Percentiles rank a stretch among this genome's conserved stretches.
Evolutionary conservation across 441 rosid species (phyloP).

Genomic region (Pelargonium citronellum): DNA sequence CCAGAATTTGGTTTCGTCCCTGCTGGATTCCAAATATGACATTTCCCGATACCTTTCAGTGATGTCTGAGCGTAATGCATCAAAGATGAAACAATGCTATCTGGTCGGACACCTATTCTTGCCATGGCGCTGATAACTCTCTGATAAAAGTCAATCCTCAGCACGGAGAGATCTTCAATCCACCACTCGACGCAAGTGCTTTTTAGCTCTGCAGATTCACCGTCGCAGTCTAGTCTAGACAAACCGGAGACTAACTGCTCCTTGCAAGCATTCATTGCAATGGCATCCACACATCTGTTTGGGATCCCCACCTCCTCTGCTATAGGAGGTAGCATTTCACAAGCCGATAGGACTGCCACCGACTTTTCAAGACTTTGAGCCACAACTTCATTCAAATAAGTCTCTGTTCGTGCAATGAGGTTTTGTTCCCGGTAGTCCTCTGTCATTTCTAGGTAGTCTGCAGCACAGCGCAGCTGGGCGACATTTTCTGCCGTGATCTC

Average conservation of each 20-base stretch:
- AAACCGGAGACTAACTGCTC: conserved; percentile 67
- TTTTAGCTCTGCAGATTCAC: conserved; percentile 51
- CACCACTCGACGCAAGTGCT: conserved; percentile 59
- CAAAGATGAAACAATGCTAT: conserved; percentile 52
- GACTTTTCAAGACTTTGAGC: conserved; percentile 56
- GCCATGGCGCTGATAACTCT: conserved; percentile 57
- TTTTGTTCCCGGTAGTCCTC: conserved; percentile 69
- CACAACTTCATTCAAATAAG: conserved; percentile 47
- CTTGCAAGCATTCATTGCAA: conserved; percentile 63
- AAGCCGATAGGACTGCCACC: conserved; percentile 53
- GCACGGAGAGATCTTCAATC: conserved; percentile 63
- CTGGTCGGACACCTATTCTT: conserved; percentile 45
- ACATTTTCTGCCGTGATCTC: conserved; percentile 68
- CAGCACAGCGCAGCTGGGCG: conserved; percentile 58
- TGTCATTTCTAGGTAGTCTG: conserved; percentile 75
- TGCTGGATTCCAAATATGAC: conserved; percentile 43
- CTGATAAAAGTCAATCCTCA: conserved; percentile 50
- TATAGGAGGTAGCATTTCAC: conserved; percentile 40
- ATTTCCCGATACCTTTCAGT: conserved; percentile 50
- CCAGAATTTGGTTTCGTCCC: conserved; percentile 29
- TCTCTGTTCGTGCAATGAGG: conserved; percentile 50
- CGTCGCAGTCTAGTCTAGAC: conserved; percentile 41
- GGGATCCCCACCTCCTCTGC: conserved; percentile 54
- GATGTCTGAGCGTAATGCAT: conserved; percentile 71
- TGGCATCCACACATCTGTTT: conserved; percentile 56